Base-by-base conservation (phyloP, 148 eudicot species). In the Selenicereus undatus region DNA sequence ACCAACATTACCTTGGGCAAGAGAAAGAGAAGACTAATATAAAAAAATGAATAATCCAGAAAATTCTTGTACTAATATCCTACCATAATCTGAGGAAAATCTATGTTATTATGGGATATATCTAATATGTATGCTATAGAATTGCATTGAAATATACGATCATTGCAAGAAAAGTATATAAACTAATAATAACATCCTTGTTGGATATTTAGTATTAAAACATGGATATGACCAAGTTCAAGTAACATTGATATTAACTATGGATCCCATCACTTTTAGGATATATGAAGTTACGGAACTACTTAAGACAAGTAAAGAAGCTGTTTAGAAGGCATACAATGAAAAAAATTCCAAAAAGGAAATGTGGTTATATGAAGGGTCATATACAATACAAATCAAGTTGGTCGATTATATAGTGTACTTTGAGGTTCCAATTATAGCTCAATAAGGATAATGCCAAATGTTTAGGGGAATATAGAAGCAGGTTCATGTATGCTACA, bases 401-500 rank as follows among this genome's bases (percentile, higher is more conserved):
- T 32, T 32, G 1, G 32, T 32, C 1, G 1, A 32, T 32, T 32
- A 32, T 32, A 32, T 32, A 68, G 69, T 76, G 64, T 30, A n/a
- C 66, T 80, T 84, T n/a, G n/a, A n/a, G n/a, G n/a, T 75, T 51
- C 77, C 24, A 75, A n/a, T n/a, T 74, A 74, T 74, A 48, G 58
- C 76, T 13, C 30, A 74, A 45, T 20, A 24, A 22, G 13, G 35
- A 74, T 10, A 76, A 83, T 71, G 82, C 35, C 27, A 27, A 32
- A 50, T 58, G 52, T 56, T 45, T n/a, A 8, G 36, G 64, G 70
- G n/a, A n/a, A n/a, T n/a, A n/a, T n/a, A n/a, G n/a, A n/a, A 62
- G 73, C 52, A 78, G 77, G 74, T 78, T 73, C 78, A 78, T 83
- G 83, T 52, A 81, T 42, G 64, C 39, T 74, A 73, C 18, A 72